Evolutionary conservation across 164 flowering plant species (phyloP), one percentile per base, ranked within the genome.

Genomic region (Cinnamomum chago): DNA sequence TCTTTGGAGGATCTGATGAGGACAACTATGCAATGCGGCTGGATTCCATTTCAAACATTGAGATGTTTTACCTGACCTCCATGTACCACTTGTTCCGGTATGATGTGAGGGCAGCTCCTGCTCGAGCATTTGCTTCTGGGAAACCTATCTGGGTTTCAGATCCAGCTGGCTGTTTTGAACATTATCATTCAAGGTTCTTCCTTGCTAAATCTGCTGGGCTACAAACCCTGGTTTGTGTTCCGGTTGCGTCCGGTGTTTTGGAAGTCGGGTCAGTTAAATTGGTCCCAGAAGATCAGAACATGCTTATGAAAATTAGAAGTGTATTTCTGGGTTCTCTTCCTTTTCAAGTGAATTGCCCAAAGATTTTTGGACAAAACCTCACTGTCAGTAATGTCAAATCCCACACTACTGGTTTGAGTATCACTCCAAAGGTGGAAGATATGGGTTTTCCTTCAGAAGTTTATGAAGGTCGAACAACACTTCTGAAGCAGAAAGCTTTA

Each of bases 21-120:
- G 88, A 87, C 73, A 83, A 77, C 67, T 76, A 65, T 47, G 79
- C 76, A 0, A 68, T 77, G 5, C 77, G 74, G 62, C 68, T 82
- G 73, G 89, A 84, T 78, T 77, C 70, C 7, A 79, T 90, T 24
- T 85, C 92, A 1, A 85, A 89, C 77, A 40, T 86, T 9, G 88
- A 91, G 72, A 82, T 94, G 96, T 87, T 94, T 74, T 94, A 81
- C 79, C 80, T 87, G 3, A 76, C 89, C 4, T 92, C 97, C 0
- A 87, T 87, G 92, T 91, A 87, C 75, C 90, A 81, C 73, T 78
- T 81, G 2, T 90, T 92, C 69, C 76, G 76, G 0, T 78, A 78
- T 71, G 91, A 88, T 67, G 77, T 83, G 24, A 75, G 75, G 1
- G 75, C 78, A 47, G 86, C 86, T 58, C 93, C 90, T 65, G 86